Conservation (phyloP, 495 filamentous ascomycete genomes). For the Neurospora sp. region DNA sequence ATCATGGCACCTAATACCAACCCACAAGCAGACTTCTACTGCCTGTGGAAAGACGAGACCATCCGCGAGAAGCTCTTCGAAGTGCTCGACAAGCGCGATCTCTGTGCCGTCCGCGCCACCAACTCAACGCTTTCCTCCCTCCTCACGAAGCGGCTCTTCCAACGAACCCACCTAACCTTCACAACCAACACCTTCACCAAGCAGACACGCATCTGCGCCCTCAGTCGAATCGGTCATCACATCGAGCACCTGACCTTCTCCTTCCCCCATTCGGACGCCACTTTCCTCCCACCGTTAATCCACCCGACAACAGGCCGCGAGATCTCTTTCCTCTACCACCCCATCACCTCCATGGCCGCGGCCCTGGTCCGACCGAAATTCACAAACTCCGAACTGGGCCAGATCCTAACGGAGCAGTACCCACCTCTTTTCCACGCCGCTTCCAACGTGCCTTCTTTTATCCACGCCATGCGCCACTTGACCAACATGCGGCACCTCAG, state of each 20-base stretch:
- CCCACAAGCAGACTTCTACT: conserved; percentile 34
- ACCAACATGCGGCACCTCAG: conserved; percentile 56
- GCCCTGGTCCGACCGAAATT: conserved; percentile 50
- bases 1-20: conserved; percentile 30
- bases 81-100: conserved; percentile 37
- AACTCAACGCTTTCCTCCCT: conserved; percentile 41
- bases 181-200: conserved; percentile 59
- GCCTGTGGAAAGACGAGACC: conserved; percentile 42
- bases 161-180: conserved; percentile 52
- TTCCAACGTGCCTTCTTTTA: conserved; percentile 71
- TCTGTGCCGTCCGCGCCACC: conserved; percentile 39
- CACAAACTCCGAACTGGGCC: conserved; percentile 48
- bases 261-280: conserved; percentile 57
- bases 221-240: conserved; percentile 62
- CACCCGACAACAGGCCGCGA: conserved; percentile 61
- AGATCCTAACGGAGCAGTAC: conserved; percentile 69
- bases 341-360: conserved; percentile 44
- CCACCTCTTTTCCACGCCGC: conserved; percentile 74
- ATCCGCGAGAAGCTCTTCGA: conserved; percentile 42
- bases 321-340: conserved; percentile 63
- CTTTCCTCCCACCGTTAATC: conserved; percentile 66
- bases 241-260: conserved; percentile 59
- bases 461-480: conserved; percentile 53
- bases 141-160: conserved; percentile 43
- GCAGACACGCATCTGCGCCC: conserved; percentile 53